Conservation (phyloP, 1,284 basidiomycete species). For the Chiua sp. region DNA sequence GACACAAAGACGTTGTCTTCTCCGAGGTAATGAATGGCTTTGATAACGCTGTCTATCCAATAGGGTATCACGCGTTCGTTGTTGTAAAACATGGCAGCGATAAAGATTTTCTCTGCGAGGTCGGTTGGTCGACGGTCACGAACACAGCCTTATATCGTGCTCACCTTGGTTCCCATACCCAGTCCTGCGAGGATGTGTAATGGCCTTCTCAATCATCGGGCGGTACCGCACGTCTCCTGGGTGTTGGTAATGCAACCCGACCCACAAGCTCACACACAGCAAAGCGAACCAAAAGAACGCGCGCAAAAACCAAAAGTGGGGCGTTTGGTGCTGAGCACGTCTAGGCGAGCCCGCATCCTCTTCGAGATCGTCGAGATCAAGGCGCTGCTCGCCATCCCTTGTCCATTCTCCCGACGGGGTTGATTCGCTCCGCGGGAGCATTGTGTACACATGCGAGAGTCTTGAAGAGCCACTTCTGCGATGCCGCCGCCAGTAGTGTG, state of each 20-base stretch:
- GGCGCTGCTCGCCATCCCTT: not conserved
- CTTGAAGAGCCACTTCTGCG: not conserved
- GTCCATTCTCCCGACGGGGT: constrained; percentile 4
- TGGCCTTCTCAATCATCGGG: constrained; percentile 17
- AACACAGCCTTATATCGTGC: too few relatives aligned
- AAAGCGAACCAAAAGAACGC: constrained; percentile 13
- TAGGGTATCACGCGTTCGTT: constrained; percentile 46
- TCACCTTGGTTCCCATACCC: constrained; percentile 27
- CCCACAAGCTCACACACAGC: constrained; percentile 11
- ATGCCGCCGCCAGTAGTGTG: not conserved
- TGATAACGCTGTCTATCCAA: constrained; percentile 44
- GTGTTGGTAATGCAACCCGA: constrained; percentile 10
- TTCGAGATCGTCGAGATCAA: not conserved
- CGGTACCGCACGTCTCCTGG: constrained; percentile 22
- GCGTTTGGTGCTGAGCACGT: not conserved
- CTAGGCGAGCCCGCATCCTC: not conserved
- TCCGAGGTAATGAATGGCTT: constrained; percentile 50
- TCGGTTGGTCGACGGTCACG: not conserved
- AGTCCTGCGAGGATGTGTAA: constrained; percentile 11
- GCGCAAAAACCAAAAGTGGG: not conserved
- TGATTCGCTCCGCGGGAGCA: constrained; percentile 15
- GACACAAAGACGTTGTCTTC: constrained; percentile 57
- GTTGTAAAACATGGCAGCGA: constrained; percentile 48
- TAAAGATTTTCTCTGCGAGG: constrained; percentile 23
- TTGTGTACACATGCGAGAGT: constrained; percentile 7